Conservation (phyloP, 139 green algal species). For the Chlorella sp. region DNA sequence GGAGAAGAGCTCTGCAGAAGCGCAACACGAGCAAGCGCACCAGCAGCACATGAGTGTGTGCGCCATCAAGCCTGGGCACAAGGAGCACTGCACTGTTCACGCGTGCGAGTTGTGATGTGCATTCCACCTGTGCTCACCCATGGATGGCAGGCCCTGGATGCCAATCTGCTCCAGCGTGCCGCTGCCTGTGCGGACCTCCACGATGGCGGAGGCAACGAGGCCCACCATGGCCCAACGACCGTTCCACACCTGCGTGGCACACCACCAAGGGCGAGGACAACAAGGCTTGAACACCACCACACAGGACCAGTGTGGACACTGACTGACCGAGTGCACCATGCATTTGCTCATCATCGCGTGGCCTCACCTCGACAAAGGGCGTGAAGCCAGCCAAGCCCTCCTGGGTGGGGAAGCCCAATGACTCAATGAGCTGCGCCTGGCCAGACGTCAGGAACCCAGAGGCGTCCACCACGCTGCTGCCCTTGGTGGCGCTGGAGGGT, state of each 20-base stretch:
- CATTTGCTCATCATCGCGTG: too few species aligned
- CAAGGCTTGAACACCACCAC: too few species aligned
- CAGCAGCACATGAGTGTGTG: background rate
- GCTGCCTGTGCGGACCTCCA: slow-evolving; percentile 25
- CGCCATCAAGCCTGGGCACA: background rate
- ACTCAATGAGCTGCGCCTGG: slow-evolving; percentile 28
- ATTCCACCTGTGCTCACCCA: too few species aligned
- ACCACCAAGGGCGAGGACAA: too few species aligned
- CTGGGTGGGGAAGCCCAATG: slow-evolving; percentile 41
- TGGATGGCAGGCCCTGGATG: background rate
- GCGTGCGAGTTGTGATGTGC: too few species aligned
- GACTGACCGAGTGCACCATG: too few species aligned
- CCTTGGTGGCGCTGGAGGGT: too few species aligned
- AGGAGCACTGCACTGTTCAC: too few species aligned
- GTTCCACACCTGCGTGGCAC: slow-evolving; percentile 45
- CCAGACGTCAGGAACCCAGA: too few species aligned
- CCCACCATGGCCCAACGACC: slow-evolving; percentile 57
- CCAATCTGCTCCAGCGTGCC: background rate
- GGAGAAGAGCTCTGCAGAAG: background rate
- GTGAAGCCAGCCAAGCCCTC: slow-evolving; percentile 61
- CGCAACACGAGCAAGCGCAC: background rate
- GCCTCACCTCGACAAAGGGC: slow-evolving; percentile 46
- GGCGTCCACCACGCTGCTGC: too few species aligned
- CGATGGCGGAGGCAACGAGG: slow-evolving; percentile 34
- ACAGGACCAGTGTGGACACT: too few species aligned